A percentile compares a stretch with the other conserved stretches of the same genome.
Evolutionary conservation across 2,329 filamentous ascomycete genomes (phyloP).

Genomic region (Talaromyces sp.): DNA sequence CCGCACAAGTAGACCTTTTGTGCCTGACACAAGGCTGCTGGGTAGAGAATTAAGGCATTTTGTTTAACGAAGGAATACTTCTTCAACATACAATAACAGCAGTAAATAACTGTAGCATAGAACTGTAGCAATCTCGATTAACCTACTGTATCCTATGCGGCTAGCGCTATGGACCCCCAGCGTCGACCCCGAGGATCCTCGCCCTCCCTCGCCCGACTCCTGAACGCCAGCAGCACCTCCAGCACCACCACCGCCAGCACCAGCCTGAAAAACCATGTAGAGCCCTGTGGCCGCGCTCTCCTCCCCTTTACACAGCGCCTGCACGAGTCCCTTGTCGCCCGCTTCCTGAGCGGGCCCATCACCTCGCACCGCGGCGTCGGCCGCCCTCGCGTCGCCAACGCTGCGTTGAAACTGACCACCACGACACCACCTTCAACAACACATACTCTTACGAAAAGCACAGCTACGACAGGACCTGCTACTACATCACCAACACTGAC

Average conservation of each 20-base stretch:
- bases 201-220: neutral
- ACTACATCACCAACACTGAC: neutral
- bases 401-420: neutral
- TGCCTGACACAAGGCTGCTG: neutral
- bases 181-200: neutral
- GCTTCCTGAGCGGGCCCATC: conserved; percentile 7
- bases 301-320: conserved; percentile 7
- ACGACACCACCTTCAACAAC: neutral
- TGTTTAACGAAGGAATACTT: too few relatives aligned
- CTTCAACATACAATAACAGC: neutral
- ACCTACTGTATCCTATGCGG: too few relatives aligned
- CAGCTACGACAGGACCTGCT: neutral
- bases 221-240: neutral
- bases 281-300: conserved; percentile 8
- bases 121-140: too few relatives aligned
- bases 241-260: too few relatives aligned
- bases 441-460: neutral
- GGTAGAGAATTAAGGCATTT: neutral
- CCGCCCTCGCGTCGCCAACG: conserved; percentile 12
- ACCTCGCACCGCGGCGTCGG: neutral
- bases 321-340: conserved; percentile 15
- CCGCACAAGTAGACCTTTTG: neutral
- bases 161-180: neutral
- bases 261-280: conserved; percentile 5
- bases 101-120: neutral